Base-by-base conservation (phyloP, 2,329 filamentous ascomycete species). In the Fusarium robinianum region DNA sequence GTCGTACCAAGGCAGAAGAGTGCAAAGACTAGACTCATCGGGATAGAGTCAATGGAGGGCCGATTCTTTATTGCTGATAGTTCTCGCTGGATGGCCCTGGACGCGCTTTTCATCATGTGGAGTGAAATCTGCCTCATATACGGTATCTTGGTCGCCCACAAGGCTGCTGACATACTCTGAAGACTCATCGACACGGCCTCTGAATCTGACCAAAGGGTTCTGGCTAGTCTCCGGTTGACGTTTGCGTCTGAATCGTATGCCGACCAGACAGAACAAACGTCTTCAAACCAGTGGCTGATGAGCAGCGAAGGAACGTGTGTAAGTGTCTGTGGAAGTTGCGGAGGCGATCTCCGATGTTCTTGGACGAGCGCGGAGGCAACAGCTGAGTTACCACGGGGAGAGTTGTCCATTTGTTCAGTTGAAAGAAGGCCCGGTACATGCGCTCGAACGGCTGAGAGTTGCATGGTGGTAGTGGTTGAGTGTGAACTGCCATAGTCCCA, bases 151-250 rank as follows among this genome's bases (percentile, higher is more conserved):
- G 63, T 60, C 0, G 64, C 63, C 8, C 72, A 38, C 6, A 68
- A 72, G 0, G 64, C 63, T 0, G 70, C 70, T 0, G 70, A 70
- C 70, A 72, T 72, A 27, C 68, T 70, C 41, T 72, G 68, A 8
- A 72, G 47, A 8, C 65, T 64, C 34, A 63, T 67, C 37, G 68
- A 69, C 1, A 72, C 67, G 2, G 69, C 57, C 2, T 63, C 62
- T 0, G 69, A 71, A 5, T 61, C 61, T 2, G 66, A 62, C 61
- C 69, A 72, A 6, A 69, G 55, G 12, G 65, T 61, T 5, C 62
- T 59, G 3, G 69, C 70, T 6, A 72, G 56, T 22, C 62, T 66
- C 0, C 70, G 67, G 31, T 72, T 72, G 16, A 69, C 57, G 15
- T 72, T 72, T 3, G 57, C 46, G 11, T 63, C 55, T 11, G 69